These are phyloP conservation scores for Pichia gijzeniarum DNA, from an alignment of 805 yeast genomes.

Conservation along the genomic window DNA sequence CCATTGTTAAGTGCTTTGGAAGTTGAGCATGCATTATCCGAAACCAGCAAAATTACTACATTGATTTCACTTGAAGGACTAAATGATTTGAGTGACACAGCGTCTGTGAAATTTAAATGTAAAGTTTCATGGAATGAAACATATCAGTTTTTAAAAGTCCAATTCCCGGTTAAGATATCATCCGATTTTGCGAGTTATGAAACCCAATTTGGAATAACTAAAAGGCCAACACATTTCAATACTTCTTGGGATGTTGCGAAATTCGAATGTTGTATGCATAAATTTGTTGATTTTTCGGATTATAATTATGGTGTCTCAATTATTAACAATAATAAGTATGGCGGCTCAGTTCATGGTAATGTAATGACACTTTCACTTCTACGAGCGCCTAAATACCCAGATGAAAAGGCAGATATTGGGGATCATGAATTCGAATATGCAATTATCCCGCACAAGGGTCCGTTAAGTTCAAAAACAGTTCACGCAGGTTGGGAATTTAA, in stretches of 20 bases:
- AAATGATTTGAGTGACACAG: slow-evolving; percentile 28
- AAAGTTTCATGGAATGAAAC: slow-evolving; percentile 82
- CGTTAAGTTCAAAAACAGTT: slow-evolving; percentile 57
- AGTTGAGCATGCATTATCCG: slow-evolving; percentile 55
- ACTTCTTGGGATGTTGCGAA: slow-evolving; percentile 96
- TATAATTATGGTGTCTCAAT: slow-evolving; percentile 80
- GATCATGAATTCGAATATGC: slow-evolving; percentile 77
- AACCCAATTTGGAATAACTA: slow-evolving; percentile 88
- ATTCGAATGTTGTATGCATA: slow-evolving; percentile 92
- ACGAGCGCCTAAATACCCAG: slow-evolving; percentile 93
- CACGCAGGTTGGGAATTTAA: slow-evolving; percentile 77
- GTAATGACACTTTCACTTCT: slow-evolving; percentile 77
- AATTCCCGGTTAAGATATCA: slow-evolving; percentile 83
- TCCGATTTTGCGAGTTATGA: slow-evolving; percentile 80
- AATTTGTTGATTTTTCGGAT: slow-evolving; percentile 88
- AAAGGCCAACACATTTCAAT: slow-evolving; percentile 89
- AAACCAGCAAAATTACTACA: slow-evolving; percentile 53
- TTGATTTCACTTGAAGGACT: slow-evolving; percentile 63
- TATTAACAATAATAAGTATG: slow-evolving; percentile 81
- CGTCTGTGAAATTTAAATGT: slow-evolving; percentile 46
- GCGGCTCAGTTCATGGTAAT: slow-evolving; percentile 92
- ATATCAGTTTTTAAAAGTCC: slow-evolving; percentile 86
- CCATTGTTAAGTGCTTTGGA: slow-evolving; percentile 58
- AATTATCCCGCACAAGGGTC: slow-evolving; percentile 73
- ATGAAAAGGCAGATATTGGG: slow-evolving; percentile 93